Conservation (phyloP, 2,329 filamentous ascomycete genomes). For the Diaporthe sp. region DNA sequence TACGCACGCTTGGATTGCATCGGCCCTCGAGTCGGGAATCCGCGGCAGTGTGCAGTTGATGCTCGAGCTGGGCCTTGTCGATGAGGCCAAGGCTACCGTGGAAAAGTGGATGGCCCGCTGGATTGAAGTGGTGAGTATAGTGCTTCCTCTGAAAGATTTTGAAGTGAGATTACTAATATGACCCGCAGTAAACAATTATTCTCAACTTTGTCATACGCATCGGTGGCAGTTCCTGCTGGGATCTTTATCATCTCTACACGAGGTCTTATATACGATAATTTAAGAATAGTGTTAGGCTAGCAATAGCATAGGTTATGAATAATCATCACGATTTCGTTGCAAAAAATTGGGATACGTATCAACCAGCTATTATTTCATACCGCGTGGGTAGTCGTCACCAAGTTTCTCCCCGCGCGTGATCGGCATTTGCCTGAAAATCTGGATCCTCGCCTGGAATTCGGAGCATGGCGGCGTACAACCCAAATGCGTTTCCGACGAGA, state of each 20-base stretch:
- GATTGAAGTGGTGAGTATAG: slow-evolving; percentile 61
- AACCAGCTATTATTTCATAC: too few relatives aligned
- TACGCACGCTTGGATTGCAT: slow-evolving; percentile 80
- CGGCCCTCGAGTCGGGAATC: slow-evolving; percentile 77
- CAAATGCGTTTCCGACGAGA: background rate
- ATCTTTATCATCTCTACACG: background rate
- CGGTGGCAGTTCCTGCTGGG: background rate
- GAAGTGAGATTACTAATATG: background rate
- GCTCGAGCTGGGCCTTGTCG: slow-evolving; percentile 75
- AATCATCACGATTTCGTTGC: too few relatives aligned
- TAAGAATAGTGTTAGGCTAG: background rate
- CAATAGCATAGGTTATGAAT: background rate
- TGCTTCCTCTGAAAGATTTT: background rate
- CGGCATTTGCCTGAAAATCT: background rate
- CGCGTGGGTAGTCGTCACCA: too few relatives aligned
- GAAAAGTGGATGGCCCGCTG: slow-evolving; percentile 79
- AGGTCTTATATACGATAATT: background rate
- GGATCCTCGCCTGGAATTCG: too few relatives aligned
- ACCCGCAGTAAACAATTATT: background rate
- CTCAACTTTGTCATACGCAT: background rate
- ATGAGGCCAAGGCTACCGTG: slow-evolving; percentile 76
- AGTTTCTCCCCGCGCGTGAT: background rate
- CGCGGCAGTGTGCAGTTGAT: slow-evolving; percentile 75
- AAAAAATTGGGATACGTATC: too few relatives aligned
- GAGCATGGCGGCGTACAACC: background rate